phyloP scores from a whole-genome alignment of 1,284 basidiomycete species.

The Coniophora puteana region DNA sequence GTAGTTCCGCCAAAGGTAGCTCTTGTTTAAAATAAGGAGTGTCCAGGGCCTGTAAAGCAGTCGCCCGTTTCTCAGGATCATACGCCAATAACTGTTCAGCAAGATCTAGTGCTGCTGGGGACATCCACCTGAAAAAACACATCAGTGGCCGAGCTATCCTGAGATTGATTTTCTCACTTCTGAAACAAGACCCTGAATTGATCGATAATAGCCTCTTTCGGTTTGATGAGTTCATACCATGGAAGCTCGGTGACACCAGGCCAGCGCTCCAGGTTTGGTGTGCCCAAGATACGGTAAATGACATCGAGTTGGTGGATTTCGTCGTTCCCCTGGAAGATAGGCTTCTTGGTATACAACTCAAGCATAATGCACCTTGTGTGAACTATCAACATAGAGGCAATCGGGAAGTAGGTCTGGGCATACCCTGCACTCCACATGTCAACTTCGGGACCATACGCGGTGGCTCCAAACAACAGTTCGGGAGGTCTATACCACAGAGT shows the following conservation, averaged over 20 bases:
- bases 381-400: slow-evolving; percentile 4
- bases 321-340: slow-evolving; percentile 94
- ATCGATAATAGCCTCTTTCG: slow-evolving; percentile 68
- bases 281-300: slow-evolving; percentile 89
- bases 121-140: slow-evolving; percentile 61
- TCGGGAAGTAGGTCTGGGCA: slow-evolving; percentile 21
- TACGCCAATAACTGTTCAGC: slow-evolving; percentile 82
- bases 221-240: slow-evolving; percentile 98
- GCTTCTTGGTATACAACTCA: slow-evolving; percentile 93
- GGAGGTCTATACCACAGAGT: slow-evolving; percentile 99
- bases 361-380: slow-evolving; percentile 90
- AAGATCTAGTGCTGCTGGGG: slow-evolving; percentile 79
- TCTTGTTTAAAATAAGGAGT: slow-evolving; percentile 83
- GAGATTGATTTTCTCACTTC: slow-evolving; percentile 48
- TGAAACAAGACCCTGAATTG: slow-evolving; percentile 77
- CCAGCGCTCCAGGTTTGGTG: slow-evolving; percentile 84
- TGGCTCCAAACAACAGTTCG: slow-evolving; percentile 93
- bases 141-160: slow-evolving; percentile 7
- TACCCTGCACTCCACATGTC: slow-evolving; percentile 99
- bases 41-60: slow-evolving; percentile 78
- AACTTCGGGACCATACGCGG: slow-evolving; percentile 97
- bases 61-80: slow-evolving; percentile 77
- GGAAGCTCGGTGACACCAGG: slow-evolving; percentile 79
- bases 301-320: slow-evolving; percentile 97
- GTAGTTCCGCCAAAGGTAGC: slow-evolving; percentile 69